Conservation (phyloP, 768 basidiomycete genomes). For the Boletus rubroflammeus region DNA sequence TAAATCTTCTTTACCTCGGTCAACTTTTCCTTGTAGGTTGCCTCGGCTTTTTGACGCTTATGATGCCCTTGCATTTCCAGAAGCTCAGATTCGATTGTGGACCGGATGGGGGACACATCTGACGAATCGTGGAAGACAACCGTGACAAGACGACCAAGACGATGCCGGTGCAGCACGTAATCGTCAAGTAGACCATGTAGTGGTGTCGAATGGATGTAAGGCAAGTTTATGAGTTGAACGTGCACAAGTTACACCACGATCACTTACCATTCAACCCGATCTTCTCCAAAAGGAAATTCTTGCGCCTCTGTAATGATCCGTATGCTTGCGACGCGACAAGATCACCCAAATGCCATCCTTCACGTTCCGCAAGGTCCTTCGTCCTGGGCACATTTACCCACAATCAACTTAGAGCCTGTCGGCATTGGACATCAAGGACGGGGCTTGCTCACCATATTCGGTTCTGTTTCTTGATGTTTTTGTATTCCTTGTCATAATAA, state of each 20-base stretch:
- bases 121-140: background rate
- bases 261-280: constrained; percentile 38
- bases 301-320: constrained; percentile 36
- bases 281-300: constrained; percentile 38
- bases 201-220: background rate
- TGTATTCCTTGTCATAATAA: constrained; percentile 8
- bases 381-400: constrained; percentile 31
- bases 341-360: constrained; percentile 44
- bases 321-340: constrained; percentile 41
- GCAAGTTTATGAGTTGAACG: background rate
- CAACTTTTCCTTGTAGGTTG: constrained; percentile 24
- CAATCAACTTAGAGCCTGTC: background rate
- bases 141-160: background rate
- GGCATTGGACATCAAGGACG: background rate
- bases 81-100: constrained; percentile 30
- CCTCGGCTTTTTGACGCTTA: constrained; percentile 28
- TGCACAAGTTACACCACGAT: background rate
- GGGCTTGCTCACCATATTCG: constrained; percentile 13
- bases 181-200: background rate
- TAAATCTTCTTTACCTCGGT: constrained; percentile 42
- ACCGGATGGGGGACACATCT: constrained; percentile 22
- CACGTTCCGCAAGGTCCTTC: constrained; percentile 27
- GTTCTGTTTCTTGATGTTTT: constrained; percentile 6
- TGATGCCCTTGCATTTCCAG: constrained; percentile 22
- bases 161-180: background rate